These are phyloP conservation scores for Apophysomyces elegans DNA, from an alignment of 371 early-diverging fungal species.

Conservation along the genomic window DNA sequence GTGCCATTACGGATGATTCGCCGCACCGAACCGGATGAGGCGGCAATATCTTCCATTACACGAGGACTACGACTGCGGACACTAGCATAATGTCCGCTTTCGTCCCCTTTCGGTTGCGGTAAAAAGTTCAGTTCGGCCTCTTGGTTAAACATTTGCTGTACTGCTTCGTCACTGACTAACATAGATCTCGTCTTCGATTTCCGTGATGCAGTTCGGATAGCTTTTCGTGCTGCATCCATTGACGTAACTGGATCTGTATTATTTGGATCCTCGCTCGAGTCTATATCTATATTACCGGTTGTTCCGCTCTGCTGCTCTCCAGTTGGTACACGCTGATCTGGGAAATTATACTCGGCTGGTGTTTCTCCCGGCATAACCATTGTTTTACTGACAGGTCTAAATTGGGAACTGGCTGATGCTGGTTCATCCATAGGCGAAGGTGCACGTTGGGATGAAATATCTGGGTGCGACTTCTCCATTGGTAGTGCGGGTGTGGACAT, in stretches of 20 bases:
- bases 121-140: constrained; percentile 7
- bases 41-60: constrained; percentile 17
- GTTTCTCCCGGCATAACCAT: not conserved
- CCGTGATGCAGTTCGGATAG: constrained; percentile 32
- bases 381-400: constrained; percentile 11
- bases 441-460: not conserved
- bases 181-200: constrained; percentile 35
- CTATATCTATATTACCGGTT: constrained; percentile 2
- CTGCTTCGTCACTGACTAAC: constrained; percentile 31
- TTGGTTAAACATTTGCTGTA: constrained; percentile 26
- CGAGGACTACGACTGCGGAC: constrained; percentile 15
- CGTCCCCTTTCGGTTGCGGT: constrained; percentile 7
- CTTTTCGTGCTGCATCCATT: constrained; percentile 29
- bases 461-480: constrained; percentile 1
- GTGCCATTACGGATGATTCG: constrained; percentile 43
- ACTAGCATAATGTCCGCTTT: constrained; percentile 11
- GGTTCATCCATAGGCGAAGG: not conserved
- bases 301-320: not conserved
- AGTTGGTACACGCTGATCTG: too few species aligned
- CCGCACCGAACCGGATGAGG: constrained; percentile 41
- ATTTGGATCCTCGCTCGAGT: not conserved
- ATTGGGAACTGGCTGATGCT: not conserved
- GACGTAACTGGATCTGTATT: constrained; percentile 8
- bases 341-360: too few species aligned
- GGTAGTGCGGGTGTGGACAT: not conserved